A percentile compares a stretch with the other conserved stretches of the same genome.
Evolutionary conservation across 2,329 filamentous ascomycete species (phyloP).

Genomic region (Penicillium sp.): DNA sequence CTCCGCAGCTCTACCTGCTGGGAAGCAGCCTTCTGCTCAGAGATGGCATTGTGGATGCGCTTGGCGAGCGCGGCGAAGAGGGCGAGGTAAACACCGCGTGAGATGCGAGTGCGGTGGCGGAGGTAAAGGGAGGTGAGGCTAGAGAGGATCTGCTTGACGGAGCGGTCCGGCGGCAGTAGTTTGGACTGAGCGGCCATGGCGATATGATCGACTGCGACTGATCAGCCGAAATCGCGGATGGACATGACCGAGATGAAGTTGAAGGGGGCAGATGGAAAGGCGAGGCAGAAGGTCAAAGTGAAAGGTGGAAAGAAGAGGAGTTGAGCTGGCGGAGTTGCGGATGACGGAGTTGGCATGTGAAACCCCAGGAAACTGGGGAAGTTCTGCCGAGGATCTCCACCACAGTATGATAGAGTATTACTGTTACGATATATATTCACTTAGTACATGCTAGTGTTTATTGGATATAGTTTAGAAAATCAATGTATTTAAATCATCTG

Average conservation of each 20-base stretch:
- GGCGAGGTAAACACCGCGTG: conserved; percentile 80
- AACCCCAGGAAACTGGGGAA: conserved; percentile 27
- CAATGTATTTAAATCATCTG: no score
- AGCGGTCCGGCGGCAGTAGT: conserved; percentile 66
- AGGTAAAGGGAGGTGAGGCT: conserved; percentile 75
- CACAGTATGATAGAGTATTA: no score
- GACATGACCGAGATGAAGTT: conserved; percentile 21
- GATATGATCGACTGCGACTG: conserved; percentile 19
- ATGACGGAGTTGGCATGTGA: conserved; percentile 25
- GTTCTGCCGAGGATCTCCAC: conserved; percentile 23
- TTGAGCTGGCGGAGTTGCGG: conserved; percentile 14
- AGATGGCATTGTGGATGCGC: conserved; percentile 87
- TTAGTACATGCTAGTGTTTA: no score
- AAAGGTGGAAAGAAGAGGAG: conserved; percentile 2
- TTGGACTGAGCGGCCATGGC: conserved; percentile 78
- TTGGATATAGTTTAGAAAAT: no score
- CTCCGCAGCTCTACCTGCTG: conserved; percentile 66
- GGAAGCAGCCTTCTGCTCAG: conserved; percentile 87
- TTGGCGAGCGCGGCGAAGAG: conserved; percentile 80
- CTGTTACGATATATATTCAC: no score
- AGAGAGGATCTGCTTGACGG: conserved; percentile 67
- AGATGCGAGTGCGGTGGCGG: conserved; percentile 78
- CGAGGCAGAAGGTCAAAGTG: not conserved
- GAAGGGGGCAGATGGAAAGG: not conserved
- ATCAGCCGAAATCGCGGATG: conserved; percentile 24